Evolutionary conservation across 176 grass and related monocot genomes (phyloP).

Genomic region (Cocos nucifera): DNA sequence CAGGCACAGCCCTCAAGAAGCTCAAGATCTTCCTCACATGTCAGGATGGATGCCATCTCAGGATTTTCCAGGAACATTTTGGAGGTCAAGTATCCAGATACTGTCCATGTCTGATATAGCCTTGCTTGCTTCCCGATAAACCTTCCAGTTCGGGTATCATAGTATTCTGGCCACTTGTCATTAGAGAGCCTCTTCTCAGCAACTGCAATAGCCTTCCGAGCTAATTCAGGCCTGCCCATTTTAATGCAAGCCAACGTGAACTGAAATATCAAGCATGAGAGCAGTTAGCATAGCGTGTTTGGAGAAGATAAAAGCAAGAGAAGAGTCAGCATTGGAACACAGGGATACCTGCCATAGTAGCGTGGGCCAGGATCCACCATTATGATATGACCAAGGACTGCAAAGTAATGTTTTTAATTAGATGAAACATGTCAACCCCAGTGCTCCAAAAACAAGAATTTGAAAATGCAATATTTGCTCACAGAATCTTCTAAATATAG

Average conservation of each 20-base stretch:
- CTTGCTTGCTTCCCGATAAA: constrained; percentile 17
- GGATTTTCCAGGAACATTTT: too few relatives aligned
- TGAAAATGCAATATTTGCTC: too few relatives aligned
- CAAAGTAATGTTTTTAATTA: constrained; percentile 24
- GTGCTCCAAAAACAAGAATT: too few relatives aligned
- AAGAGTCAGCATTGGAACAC: not conserved
- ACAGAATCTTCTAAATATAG: too few relatives aligned
- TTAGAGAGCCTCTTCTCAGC: constrained; percentile 67
- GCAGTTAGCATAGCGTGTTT: not conserved
- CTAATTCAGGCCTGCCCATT: constrained; percentile 82
- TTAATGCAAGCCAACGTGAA: constrained; percentile 97
- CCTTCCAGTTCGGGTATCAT: constrained; percentile 3
- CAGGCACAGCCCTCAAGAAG: too few relatives aligned
- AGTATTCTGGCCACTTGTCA: constrained; percentile 77
- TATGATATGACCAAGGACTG: constrained; percentile 99
- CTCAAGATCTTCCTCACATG: constrained; percentile 12
- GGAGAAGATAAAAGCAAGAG: too few relatives aligned
- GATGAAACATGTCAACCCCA: constrained; percentile 1
- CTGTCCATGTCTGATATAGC: too few relatives aligned
- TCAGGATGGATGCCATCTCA: constrained; percentile 13
- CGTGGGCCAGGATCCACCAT: constrained; percentile 98
- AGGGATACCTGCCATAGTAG: constrained; percentile 82
- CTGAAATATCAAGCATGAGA: constrained; percentile 29
- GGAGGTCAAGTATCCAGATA: too few relatives aligned
- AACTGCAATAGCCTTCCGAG: constrained; percentile 57